Evolutionary conservation across 1,284 basidiomycete genomes (phyloP), one percentile per base, ranked within the genome.

Genomic region (Moesziomyces sp.): DNA sequence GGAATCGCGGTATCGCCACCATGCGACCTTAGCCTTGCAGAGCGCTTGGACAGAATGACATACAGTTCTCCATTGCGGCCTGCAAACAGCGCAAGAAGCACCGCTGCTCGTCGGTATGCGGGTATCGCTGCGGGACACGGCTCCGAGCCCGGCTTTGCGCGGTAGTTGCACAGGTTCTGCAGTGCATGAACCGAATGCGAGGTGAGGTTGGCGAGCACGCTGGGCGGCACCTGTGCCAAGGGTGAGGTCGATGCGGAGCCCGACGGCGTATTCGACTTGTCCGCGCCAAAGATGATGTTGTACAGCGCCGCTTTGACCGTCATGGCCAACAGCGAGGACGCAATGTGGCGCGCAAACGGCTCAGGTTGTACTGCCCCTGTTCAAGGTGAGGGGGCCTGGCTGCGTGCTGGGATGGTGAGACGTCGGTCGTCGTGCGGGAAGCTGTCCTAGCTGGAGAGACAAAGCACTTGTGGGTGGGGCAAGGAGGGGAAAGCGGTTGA

Each of bases 1-100:
- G 81, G 81, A 6, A 83, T 75, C 23, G 81, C 81, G 0, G 81
- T 83, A 28, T 83, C 81, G 19, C 81, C 81, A 0, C 75, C 77
- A 48, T 83, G 81, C 14, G 69, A 74, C 0, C 79, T 62, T 4
- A 83, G 58, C 4, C 54, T 49, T 1, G 54, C 42, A 2, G 77
- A 61, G 1, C 81, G 62, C 50, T 78, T 73, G 23, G 74, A 76
- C 4, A 83, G 65, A 10, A 83, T 63, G n/a, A 82, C 79, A 43
- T 81, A 75, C 13, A 83, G 74, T 18, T 76, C 74, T 11, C 79
- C 81, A 56, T 78, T 76, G 9, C 78, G 46, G 1, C 74, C 78
- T 0, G 59, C 76, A 46, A 81, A 80, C 18, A 83, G 48, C 3
- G 67, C 69, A 8, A 83, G 57, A 4, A 80, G 55, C n/a, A 83